phyloP scores from a whole-genome alignment of 495 filamentous ascomycete genomes.

The Aspergillus egyptiacus region DNA sequence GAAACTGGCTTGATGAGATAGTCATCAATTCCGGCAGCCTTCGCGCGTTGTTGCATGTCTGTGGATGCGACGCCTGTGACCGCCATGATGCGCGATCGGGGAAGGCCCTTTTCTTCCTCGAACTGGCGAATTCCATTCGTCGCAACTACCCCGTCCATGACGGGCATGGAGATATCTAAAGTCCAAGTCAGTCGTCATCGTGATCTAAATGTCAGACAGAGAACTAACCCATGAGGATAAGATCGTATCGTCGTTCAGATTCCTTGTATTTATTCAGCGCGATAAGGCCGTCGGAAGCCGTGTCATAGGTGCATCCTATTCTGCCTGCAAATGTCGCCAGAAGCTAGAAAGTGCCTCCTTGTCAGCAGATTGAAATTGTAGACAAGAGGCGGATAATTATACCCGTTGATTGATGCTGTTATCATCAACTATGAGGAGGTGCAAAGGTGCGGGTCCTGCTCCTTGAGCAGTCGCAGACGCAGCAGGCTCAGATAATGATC shows the following conservation, averaged over 20 bases:
- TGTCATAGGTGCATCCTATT: slow-evolving; percentile 38
- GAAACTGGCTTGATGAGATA: slow-evolving; percentile 37
- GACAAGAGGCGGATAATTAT: background rate
- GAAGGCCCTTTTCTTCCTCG: slow-evolving; percentile 14
- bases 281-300: slow-evolving; percentile 49
- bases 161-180: slow-evolving; percentile 23
- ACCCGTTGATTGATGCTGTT: slow-evolving; percentile 35
- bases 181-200: background rate
- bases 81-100: slow-evolving; percentile 21
- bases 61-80: slow-evolving; percentile 33
- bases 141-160: slow-evolving; percentile 22
- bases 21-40: slow-evolving; percentile 31
- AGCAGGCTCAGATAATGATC: background rate
- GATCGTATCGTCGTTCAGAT: slow-evolving; percentile 27
- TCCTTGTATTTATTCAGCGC: slow-evolving; percentile 43
- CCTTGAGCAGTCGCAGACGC: background rate
- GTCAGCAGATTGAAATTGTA: background rate
- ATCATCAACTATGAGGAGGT: slow-evolving; percentile 34
- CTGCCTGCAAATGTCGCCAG: slow-evolving; percentile 38
- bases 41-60: slow-evolving; percentile 27
- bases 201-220: background rate
- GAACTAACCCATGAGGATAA: slow-evolving; percentile 42
- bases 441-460: background rate
- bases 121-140: slow-evolving; percentile 20
- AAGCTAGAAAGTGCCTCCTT: slow-evolving; percentile 7